phyloP scores from a whole-genome alignment of 225 moss, liverwort and hornwort genomes.

The Physcomitrium patens region DNA sequence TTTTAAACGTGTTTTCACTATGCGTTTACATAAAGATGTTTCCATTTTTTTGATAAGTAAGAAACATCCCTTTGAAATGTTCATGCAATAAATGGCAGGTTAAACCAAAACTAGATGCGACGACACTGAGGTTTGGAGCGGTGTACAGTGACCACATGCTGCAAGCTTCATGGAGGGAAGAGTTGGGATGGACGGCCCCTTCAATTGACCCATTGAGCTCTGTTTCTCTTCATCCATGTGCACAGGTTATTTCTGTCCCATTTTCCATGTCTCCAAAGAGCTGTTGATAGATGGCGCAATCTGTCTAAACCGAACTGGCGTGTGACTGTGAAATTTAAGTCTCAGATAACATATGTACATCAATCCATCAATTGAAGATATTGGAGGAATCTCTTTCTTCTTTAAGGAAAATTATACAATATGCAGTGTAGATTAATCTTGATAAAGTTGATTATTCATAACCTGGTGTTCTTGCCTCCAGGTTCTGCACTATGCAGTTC shows the following conservation, averaged over 20 bases:
- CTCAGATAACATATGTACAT: no score
- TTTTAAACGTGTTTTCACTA: no score
- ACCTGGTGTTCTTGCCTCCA: constrained; percentile 30
- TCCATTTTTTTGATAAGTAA: no score
- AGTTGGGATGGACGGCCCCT: constrained; percentile 73
- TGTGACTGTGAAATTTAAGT: no score
- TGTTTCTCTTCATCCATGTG: constrained; percentile 81
- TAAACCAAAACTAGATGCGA: constrained; percentile 65
- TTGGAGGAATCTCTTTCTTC: neutral
- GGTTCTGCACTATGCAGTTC: constrained; percentile 86
- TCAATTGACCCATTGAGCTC: constrained; percentile 77
- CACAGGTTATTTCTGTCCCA: constrained; percentile 59
- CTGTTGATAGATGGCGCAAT: neutral
- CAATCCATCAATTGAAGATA: no score
- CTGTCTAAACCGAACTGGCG: neutral
- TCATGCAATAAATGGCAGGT: constrained; percentile 45
- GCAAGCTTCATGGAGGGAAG: constrained; percentile 75
- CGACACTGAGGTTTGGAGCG: constrained; percentile 70
- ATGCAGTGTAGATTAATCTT: neutral
- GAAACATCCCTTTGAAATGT: constrained; percentile 16
- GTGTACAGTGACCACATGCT: constrained; percentile 90
- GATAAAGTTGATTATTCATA: constrained; percentile 12
- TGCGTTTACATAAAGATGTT: neutral
- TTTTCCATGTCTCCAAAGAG: neutral
- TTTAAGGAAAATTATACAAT: neutral